Percentiles rank a stretch among this genome's conserved stretches.
Evolutionary conservation across 768 basidiomycete species (phyloP).

Genomic region (Termitomyces sp.): DNA sequence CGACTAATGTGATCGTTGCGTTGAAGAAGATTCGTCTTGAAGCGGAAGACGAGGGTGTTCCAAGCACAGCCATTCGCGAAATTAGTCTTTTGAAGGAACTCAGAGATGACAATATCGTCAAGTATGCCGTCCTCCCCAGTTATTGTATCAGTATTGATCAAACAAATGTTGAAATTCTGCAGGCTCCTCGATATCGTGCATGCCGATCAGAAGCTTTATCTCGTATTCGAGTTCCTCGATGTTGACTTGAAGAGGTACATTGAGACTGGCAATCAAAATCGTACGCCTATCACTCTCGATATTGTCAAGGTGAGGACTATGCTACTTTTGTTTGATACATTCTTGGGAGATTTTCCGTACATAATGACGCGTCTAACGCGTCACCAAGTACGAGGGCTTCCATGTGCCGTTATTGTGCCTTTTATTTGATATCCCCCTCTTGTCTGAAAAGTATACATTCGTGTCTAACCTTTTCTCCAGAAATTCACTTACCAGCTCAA

Average conservation of each 20-base stretch:
- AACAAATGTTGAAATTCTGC: slow-evolving; percentile 2
- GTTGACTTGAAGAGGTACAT: slow-evolving; percentile 97
- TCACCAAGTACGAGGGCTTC: background rate
- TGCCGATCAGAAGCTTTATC: slow-evolving; percentile 93
- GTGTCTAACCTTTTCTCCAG: slow-evolving; percentile 34
- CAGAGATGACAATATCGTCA: slow-evolving; percentile 93
- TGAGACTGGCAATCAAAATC: slow-evolving; percentile 73
- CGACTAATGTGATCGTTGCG: slow-evolving; percentile 81
- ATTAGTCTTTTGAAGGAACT: slow-evolving; percentile 97
- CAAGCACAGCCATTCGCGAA: slow-evolving; percentile 96
- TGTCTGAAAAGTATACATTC: background rate
- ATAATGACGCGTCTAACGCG: slow-evolving; percentile 19
- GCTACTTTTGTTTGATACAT: background rate
- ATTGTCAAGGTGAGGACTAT: slow-evolving; percentile 70
- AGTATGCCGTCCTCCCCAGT: slow-evolving; percentile 38
- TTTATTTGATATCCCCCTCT: background rate
- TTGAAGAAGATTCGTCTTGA: slow-evolving; percentile 98
- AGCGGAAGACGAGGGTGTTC: slow-evolving; percentile 98
- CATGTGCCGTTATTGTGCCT: background rate
- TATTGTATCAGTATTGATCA: background rate
- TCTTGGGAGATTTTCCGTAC: background rate
- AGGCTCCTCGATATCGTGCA: slow-evolving; percentile 97
- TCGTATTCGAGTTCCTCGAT: slow-evolving; percentile 97
- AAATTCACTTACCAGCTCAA: slow-evolving; percentile 95
- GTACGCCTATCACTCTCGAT: slow-evolving; percentile 65